Conservation (phyloP, 2,329 filamentous ascomycete genomes). For the Furcasterigmium furcatum region DNA sequence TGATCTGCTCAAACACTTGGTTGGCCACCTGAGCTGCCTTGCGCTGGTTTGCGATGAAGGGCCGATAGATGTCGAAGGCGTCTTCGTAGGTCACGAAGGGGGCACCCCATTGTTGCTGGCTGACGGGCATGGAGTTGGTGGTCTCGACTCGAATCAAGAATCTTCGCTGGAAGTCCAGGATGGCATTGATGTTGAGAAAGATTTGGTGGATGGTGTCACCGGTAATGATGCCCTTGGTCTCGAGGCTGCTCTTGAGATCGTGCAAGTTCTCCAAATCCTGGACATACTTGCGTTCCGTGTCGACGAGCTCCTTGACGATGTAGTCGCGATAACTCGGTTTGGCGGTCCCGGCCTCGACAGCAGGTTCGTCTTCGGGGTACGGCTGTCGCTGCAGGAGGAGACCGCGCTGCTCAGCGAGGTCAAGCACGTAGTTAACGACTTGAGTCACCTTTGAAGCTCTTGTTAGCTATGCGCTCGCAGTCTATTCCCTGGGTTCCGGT, state of each 20-base stretch:
- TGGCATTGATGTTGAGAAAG: conserved; percentile 92
- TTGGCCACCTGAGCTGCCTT: conserved; percentile 84
- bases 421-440: conserved; percentile 88
- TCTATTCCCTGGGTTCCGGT: background rate
- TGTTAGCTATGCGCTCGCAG: conserved; percentile 4
- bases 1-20: conserved; percentile 83
- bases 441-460: conserved; percentile 66
- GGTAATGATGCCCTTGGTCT: conserved; percentile 82
- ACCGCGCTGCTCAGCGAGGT: conserved; percentile 76
- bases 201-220: conserved; percentile 92
- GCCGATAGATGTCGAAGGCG: conserved; percentile 88
- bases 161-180: conserved; percentile 91
- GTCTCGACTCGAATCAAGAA: conserved; percentile 96
- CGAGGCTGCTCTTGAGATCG: conserved; percentile 83
- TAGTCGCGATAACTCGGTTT: conserved; percentile 78
- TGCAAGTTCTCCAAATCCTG: conserved; percentile 95
- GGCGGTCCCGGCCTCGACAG: conserved; percentile 50
- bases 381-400: conserved; percentile 63
- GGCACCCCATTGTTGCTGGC: conserved; percentile 89
- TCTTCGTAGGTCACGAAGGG: conserved; percentile 84
- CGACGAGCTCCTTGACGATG: conserved; percentile 86
- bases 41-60: conserved; percentile 94
- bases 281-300: conserved; percentile 96
- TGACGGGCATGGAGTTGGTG: conserved; percentile 77
- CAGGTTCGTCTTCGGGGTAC: conserved; percentile 50